Conservation (phyloP, 345 rosid species). For the Sisymbrium irio region DNA sequence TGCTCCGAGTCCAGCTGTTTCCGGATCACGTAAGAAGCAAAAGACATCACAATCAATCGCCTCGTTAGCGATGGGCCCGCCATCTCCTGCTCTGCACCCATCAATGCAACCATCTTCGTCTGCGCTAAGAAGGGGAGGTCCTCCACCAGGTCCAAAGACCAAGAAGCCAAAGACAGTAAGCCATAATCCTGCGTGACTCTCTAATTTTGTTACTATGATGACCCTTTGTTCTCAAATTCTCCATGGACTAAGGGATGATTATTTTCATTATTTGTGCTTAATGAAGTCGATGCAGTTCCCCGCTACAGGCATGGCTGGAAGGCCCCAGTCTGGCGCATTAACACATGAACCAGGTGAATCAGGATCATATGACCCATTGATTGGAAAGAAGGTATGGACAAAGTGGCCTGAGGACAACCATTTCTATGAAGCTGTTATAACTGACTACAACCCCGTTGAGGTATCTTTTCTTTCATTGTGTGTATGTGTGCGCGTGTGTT, state of each 20-base stretch:
- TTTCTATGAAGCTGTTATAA: slow-evolving; percentile 87
- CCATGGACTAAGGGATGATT: slow-evolving; percentile 24
- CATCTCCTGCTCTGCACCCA: slow-evolving; percentile 71
- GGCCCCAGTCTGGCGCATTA: slow-evolving; percentile 58
- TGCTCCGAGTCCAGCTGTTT: slow-evolving; percentile 74
- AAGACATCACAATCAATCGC: slow-evolving; percentile 78
- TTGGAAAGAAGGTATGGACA: slow-evolving; percentile 93
- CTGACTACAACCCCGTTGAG: slow-evolving; percentile 66
- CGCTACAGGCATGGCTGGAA: slow-evolving; percentile 61
- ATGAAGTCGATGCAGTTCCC: slow-evolving; percentile 69
- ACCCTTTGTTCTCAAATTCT: background rate
- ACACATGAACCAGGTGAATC: slow-evolving; percentile 66
- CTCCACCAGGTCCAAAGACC: slow-evolving; percentile 58
- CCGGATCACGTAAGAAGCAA: slow-evolving; percentile 87
- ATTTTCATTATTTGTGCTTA: slow-evolving; percentile 36
- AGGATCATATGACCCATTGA: slow-evolving; percentile 58
- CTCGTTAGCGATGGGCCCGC: slow-evolving; percentile 72
- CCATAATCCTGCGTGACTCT: slow-evolving; percentile 20
- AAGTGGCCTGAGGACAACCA: slow-evolving; percentile 95
- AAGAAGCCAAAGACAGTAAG: slow-evolving; percentile 90
- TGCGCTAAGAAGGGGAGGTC: slow-evolving; percentile 66
- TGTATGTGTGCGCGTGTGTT: no score
- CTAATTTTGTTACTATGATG: background rate
- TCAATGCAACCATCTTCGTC: slow-evolving; percentile 87
- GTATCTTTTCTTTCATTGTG: slow-evolving; percentile 42